These are phyloP conservation scores for Pyrus communis DNA, from an alignment of 306 rosid species.

Conservation along the genomic window DNA sequence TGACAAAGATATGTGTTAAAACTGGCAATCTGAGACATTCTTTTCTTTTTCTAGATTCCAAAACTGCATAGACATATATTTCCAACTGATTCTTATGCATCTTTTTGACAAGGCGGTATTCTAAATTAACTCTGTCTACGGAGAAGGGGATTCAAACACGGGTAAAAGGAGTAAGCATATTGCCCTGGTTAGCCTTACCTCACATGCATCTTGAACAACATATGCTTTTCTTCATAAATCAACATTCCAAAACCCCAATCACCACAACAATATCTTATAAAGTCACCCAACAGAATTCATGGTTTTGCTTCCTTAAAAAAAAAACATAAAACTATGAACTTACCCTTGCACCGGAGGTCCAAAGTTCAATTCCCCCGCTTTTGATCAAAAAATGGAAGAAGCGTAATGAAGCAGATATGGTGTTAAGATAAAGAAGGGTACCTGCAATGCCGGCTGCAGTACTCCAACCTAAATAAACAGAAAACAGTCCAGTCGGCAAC, in stretches of 20 bases:
- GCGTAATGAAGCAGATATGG: background rate
- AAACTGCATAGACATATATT: no score
- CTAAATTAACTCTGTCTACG: no score
- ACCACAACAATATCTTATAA: background rate
- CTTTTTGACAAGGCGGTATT: no score
- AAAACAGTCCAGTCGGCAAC: constrained; percentile 13
- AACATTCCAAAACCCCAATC: background rate
- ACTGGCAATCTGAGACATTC: background rate
- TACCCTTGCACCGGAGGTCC: no score
- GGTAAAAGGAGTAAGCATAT: no score
- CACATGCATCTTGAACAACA: background rate
- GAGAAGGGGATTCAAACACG: no score
- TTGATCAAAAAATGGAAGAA: background rate
- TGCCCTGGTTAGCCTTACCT: background rate
- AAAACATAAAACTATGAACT: background rate
- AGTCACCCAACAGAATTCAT: background rate
- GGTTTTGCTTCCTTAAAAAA: background rate
- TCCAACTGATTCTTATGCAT: no score
- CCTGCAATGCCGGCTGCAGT: constrained; percentile 39
- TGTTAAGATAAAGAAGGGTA: background rate
- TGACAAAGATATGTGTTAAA: constrained; percentile 1
- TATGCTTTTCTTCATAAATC: background rate
- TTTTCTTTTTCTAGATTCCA: background rate
- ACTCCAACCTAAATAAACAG: constrained; percentile 19
- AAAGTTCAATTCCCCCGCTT: no score